Base-by-base conservation (phyloP, 2,329 filamentous ascomycete species). In the Pseudogymnoascus sp. region DNA sequence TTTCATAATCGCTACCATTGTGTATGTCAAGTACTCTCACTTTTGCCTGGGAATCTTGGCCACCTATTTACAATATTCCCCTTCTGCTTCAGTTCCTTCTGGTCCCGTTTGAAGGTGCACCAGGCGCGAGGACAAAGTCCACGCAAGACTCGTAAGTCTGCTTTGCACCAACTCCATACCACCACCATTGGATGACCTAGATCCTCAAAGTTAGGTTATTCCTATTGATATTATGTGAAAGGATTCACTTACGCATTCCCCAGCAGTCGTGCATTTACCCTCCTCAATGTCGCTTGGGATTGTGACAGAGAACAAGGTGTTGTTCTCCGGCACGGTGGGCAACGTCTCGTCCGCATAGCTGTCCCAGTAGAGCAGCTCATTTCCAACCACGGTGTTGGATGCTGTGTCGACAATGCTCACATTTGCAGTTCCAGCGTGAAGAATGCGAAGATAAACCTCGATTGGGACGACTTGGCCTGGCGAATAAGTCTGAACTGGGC, bases 111-210 rank as follows among this genome's bases (percentile, higher is more conserved):
- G 26, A 53, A 11, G 26, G 26, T 1, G 62, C 35, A 26, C 19
- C 16, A 19, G 21, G 62, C 8, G 61, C 40, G 6, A 68, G 64
- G 8, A 63, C 61, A 21, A 84, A 83, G 71, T 84, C 82, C 63
- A 84, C 74, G 70, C 81, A 84, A 61, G 76, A 76, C 74, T 83
- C 80, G 70, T 84, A 84, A n/a, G 81, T 83, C 77, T 84, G 82
- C 66, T 80, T 71, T 60, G 81, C 77, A 42, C 69, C 70, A 13
- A 74, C 68, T 7, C 80, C 80, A 66, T 82, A 74, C 81, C 81
- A 83, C 72, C 71, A 82, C 77, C 81, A 81, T 70, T 83, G 82
- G 56, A 85, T 76, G 6, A 82, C 80, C 69, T 81, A 81, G 64
- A 68, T 69, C 60, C 79, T 79, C 24, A 76, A 53, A 16, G 72